A percentile compares a stretch with the other conserved stretches of the same genome.
phyloP scores from a whole-genome alignment of 2,329 filamentous ascomycete genomes.

The Trichocomaceae sp. region DNA sequence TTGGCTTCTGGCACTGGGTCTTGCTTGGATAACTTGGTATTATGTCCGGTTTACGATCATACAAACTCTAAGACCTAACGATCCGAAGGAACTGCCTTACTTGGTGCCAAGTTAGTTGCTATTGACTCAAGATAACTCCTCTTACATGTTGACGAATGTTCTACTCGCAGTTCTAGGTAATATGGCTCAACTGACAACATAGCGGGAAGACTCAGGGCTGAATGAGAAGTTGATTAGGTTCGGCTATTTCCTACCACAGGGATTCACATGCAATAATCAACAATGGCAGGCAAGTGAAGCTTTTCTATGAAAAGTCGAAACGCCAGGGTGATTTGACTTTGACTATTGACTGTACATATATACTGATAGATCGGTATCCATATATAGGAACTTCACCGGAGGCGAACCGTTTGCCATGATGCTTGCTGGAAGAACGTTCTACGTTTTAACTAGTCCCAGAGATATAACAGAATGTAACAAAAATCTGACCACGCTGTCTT shows the following conservation, averaged over 20 bases:
- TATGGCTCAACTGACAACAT: not conserved
- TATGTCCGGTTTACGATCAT: not conserved
- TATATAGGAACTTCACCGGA: not conserved
- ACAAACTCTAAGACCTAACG: not conserved
- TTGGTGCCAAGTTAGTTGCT: not conserved
- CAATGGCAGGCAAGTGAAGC: not conserved
- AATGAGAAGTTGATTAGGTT: not conserved
- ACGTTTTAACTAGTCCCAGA: not conserved
- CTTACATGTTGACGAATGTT: not conserved
- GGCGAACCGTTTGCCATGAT: constrained; percentile 1
- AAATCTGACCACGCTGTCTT: not conserved
- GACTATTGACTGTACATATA: too few relatives aligned
- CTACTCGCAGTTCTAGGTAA: not conserved
- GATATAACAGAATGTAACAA: constrained; percentile 1
- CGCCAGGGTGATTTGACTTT: too few relatives aligned
- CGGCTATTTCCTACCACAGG: not conserved
- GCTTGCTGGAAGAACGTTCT: not conserved
- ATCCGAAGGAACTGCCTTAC: not conserved
- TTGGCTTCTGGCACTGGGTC: not conserved
- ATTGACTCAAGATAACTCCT: not conserved
- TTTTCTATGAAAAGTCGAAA: too few relatives aligned
- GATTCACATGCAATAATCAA: not conserved
- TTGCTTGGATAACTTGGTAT: not conserved
- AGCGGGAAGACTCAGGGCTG: not conserved
- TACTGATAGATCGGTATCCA: too few relatives aligned